Evolutionary conservation across 2,329 filamentous ascomycete species (phyloP).

Genomic region (Aureobasidium sp.): DNA sequence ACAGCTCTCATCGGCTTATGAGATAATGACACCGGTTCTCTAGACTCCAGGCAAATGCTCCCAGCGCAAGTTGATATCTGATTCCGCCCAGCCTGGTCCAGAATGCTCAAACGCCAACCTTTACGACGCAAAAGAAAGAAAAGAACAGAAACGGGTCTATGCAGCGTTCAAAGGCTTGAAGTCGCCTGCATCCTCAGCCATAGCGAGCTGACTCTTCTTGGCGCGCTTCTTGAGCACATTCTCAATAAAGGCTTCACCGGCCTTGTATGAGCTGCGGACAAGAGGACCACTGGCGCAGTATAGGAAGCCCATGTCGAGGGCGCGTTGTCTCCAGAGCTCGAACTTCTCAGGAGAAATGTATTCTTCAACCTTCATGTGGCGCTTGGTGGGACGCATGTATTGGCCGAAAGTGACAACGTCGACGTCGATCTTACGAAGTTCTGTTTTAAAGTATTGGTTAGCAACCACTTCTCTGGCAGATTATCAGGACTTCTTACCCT

Average conservation of each 20-base stretch:
- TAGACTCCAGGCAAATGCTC: conserved; percentile 16
- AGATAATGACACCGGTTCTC: not conserved
- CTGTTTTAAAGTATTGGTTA: conserved; percentile 34
- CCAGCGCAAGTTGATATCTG: conserved; percentile 18
- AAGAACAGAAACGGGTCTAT: not conserved
- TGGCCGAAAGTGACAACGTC: conserved; percentile 99
- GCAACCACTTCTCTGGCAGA: too few relatives aligned
- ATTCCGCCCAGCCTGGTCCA: not conserved
- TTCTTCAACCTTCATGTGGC: conserved; percentile 93
- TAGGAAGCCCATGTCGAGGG: conserved; percentile 90
- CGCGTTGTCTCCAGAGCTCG: conserved; percentile 82
- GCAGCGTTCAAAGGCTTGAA: conserved; percentile 18
- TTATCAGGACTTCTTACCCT: conserved; percentile 43
- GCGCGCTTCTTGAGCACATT: conserved; percentile 85
- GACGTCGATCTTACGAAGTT: conserved; percentile 71
- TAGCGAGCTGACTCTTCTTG: conserved; percentile 29
- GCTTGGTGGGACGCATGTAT: conserved; percentile 98
- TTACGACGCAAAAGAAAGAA: not conserved
- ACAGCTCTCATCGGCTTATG: not conserved
- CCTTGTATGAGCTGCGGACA: conserved; percentile 94
- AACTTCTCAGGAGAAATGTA: conserved; percentile 90
- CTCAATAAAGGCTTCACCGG: conserved; percentile 96
- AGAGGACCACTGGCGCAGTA: conserved; percentile 93
- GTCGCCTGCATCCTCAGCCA: conserved; percentile 26
- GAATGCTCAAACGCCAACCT: not conserved